Base-by-base conservation (phyloP, 192 early-diverging fungal species). In the Rhizophagus prolifer region DNA sequence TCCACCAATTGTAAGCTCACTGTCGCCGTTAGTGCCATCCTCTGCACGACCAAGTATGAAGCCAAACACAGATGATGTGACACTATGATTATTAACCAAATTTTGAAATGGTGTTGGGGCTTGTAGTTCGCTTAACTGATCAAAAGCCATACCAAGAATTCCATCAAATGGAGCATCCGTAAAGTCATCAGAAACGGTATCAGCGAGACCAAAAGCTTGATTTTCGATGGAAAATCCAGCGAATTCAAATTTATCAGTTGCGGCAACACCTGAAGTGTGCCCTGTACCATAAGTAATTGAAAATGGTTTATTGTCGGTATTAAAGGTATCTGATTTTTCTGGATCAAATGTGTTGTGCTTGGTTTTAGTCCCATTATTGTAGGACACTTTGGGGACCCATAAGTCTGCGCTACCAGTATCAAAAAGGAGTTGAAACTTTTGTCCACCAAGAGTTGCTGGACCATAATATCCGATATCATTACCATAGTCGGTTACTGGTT, bases 361-460 rank as follows among this genome's bases (percentile, higher is more conserved):
- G 14, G n/a, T n/a, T n/a, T 67, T 71, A 36, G 75, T 78, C 3
- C 62, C 38, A 19, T 3, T 38, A 1, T 46, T 60, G 14, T 71
- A 63, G 58, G 2, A 78, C 79, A 81, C 34, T 36, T 1, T 38
- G 74, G 82, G 82, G n/a, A 83, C 75, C 88, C 88, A 89, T n/a
- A 88, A 79, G 71, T 89, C 88, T 25, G 84, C 80, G 12, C 87
- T 88, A 34, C 88, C 88, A 16, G 88, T 89, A 75, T 89, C 88
- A 19, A 89, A 82, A 60, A 86, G 79, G n/a, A 88, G 75, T 65
- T 86, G 88, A 72, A 89, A 88, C 13, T 79, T 82, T 70, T 89
- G 88, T 16, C 85, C 86, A 31, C 88, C 88, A 36, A 88, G 70
- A 6, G 79, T 80, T 9, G 86, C 84, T 54, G 79, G 78, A 65